These are phyloP conservation scores for Corynascus novoguineensis DNA, from an alignment of 495 filamentous ascomycete genomes.

Conservation along the genomic window DNA sequence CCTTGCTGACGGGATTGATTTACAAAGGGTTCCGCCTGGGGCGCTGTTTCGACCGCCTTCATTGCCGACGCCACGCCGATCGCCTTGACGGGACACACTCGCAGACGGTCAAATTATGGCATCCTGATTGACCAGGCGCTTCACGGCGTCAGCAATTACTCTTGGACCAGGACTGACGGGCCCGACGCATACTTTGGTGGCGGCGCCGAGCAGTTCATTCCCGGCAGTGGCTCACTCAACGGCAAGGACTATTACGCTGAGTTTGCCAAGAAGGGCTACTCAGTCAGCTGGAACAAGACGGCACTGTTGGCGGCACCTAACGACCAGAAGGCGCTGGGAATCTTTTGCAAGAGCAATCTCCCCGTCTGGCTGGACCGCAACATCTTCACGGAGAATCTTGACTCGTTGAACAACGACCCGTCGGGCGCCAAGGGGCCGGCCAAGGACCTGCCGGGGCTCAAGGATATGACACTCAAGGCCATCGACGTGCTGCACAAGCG, in stretches of 20 bases:
- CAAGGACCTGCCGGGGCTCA: constrained; percentile 63
- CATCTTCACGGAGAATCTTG: constrained; percentile 59
- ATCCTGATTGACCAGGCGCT: constrained; percentile 57
- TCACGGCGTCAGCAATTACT: constrained; percentile 56
- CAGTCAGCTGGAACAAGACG: constrained; percentile 61
- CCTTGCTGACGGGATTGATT: constrained; percentile 1
- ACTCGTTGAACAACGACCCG: constrained; percentile 55
- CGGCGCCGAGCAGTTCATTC: constrained; percentile 66
- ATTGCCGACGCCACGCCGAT: constrained; percentile 70
- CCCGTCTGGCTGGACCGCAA: constrained; percentile 70
- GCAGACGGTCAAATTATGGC: constrained; percentile 56
- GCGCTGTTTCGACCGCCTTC: constrained; percentile 59
- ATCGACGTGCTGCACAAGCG: constrained; percentile 63
- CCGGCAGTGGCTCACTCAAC: constrained; percentile 47
- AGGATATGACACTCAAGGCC: constrained; percentile 77
- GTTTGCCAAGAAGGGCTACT: constrained; percentile 61
- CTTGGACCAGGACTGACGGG: constrained; percentile 60
- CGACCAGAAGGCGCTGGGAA: constrained; percentile 55
- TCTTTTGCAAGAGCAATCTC: constrained; percentile 62
- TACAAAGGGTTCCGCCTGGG: constrained; percentile 46
- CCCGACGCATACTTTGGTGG: constrained; percentile 70
- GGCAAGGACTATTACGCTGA: constrained; percentile 62
- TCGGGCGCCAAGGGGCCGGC: constrained; percentile 53
- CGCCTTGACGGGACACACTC: constrained; percentile 60
- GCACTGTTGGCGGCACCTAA: constrained; percentile 48